phyloP scores from a whole-genome alignment of 495 filamentous ascomycete species.

The Aspergillus kassunensis region DNA sequence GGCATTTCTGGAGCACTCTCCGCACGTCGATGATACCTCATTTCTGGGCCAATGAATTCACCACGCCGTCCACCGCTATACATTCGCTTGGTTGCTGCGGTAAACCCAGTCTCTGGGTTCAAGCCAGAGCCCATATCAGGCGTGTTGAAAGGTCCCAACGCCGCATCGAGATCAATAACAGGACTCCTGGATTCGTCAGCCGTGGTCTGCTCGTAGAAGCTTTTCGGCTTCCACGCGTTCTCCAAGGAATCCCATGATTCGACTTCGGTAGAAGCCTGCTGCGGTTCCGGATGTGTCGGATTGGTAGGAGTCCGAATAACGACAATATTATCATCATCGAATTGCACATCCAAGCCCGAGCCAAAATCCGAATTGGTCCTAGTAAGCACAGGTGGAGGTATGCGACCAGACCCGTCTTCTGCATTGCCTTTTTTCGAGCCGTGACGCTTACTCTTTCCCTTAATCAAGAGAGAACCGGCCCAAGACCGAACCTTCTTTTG shows the following conservation, averaged over 20 bases:
- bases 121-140: constrained; percentile 48
- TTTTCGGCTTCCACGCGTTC: constrained; percentile 45
- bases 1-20: constrained; percentile 90
- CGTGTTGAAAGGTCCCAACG: constrained; percentile 89
- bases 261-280: constrained; percentile 24
- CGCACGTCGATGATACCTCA: constrained; percentile 85
- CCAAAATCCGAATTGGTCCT: constrained; percentile 40
- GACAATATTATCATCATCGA: constrained; percentile 52
- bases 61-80: constrained; percentile 78
- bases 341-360: constrained; percentile 46
- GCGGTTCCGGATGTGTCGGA: constrained; percentile 27
- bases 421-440: constrained; percentile 29
- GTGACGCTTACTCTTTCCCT: constrained; percentile 54
- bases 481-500: constrained; percentile 77
- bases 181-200: constrained; percentile 60
- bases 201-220: constrained; percentile 46
- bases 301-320: constrained; percentile 45
- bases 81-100: constrained; percentile 66
- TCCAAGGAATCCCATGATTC: constrained; percentile 29
- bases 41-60: constrained; percentile 73
- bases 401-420: constrained; percentile 29
- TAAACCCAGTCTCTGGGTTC: constrained; percentile 53
- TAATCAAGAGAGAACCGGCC: constrained; percentile 70
- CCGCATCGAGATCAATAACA: constrained; percentile 92
- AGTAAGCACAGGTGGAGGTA: constrained; percentile 41